phyloP scores from a whole-genome alignment of 208 protist genomes.

The Leishmania tropica region DNA sequence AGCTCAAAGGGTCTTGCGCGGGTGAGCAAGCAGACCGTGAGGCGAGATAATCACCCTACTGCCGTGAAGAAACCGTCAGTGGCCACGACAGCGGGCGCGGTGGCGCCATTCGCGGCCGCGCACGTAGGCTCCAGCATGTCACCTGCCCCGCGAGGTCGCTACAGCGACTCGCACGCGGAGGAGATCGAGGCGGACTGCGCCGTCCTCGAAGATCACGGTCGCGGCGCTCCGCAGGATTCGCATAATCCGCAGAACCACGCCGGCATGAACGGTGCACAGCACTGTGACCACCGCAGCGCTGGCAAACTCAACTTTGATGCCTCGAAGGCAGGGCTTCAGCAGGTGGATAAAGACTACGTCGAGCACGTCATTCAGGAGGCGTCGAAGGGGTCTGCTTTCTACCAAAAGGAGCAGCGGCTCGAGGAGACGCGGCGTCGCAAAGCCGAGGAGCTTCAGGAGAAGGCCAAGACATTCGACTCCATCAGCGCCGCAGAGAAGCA shows the following conservation, averaged over 20 bases:
- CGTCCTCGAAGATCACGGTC: slow-evolving; percentile 8
- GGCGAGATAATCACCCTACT: background rate
- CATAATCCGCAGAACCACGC: background rate
- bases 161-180: background rate
- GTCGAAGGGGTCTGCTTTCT: slow-evolving; percentile 77
- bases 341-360: slow-evolving; percentile 83
- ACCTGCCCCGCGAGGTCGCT: no score
- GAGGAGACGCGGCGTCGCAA: slow-evolving; percentile 63
- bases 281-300: slow-evolving; percentile 30
- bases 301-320: slow-evolving; percentile 77
- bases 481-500: slow-evolving; percentile 46
- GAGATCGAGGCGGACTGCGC: slow-evolving; percentile 12
- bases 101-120: background rate
- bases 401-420: slow-evolving; percentile 74
- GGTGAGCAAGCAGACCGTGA: slow-evolving; percentile 1
- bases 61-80: background rate
- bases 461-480: slow-evolving; percentile 55
- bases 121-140: slow-evolving; percentile 1
- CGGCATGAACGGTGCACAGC: background rate
- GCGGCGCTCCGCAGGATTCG: background rate
- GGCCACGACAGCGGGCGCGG: background rate
- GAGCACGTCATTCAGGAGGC: slow-evolving; percentile 82
- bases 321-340: slow-evolving; percentile 78
- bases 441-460: slow-evolving; percentile 48
- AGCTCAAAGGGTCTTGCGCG: slow-evolving; percentile 6